Conservation (phyloP, 768 basidiomycete species). For the Cyclocybe cylindracea region DNA sequence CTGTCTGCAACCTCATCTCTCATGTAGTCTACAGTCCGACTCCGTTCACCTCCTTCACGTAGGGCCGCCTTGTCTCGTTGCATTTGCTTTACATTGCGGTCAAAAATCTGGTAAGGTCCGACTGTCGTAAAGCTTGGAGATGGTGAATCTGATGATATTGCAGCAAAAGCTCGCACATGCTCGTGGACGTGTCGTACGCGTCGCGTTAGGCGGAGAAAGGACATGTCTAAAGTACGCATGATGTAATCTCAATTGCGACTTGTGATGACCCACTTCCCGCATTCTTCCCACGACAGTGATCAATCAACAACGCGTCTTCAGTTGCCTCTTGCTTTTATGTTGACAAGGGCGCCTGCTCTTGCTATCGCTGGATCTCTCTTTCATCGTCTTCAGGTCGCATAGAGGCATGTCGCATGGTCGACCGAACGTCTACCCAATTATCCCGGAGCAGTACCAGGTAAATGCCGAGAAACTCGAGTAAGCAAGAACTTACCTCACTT, state of each 20-base stretch:
- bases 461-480: constrained; percentile 30
- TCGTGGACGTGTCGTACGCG: constrained; percentile 6
- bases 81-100: constrained; percentile 71
- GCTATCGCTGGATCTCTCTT: too few species aligned
- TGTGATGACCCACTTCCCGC: too few species aligned
- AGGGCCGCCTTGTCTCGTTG: constrained; percentile 78
- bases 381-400: too few species aligned
- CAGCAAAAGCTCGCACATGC: constrained; percentile 45
- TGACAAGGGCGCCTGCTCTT: too few species aligned
- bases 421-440: constrained; percentile 10
- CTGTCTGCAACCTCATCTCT: constrained; percentile 88
- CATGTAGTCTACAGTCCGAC: constrained; percentile 87
- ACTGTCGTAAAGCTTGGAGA: constrained; percentile 44
- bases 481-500: constrained; percentile 32
- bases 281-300: too few species aligned
- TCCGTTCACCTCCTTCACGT: constrained; percentile 56
- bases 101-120: constrained; percentile 83
- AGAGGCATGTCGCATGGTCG: constrained; percentile 2
- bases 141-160: constrained; percentile 45
- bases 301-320: too few species aligned
- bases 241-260: too few species aligned
- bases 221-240: too few species aligned
- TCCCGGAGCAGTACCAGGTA: constrained; percentile 28
- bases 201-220: constrained; percentile 17
- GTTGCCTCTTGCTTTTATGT: too few species aligned